Percentiles rank a stretch among this genome's conserved stretches.
These are phyloP conservation scores for Euphorbia tirucalli DNA, from an alignment of 345 rosid genomes.

Conservation along the genomic window DNA sequence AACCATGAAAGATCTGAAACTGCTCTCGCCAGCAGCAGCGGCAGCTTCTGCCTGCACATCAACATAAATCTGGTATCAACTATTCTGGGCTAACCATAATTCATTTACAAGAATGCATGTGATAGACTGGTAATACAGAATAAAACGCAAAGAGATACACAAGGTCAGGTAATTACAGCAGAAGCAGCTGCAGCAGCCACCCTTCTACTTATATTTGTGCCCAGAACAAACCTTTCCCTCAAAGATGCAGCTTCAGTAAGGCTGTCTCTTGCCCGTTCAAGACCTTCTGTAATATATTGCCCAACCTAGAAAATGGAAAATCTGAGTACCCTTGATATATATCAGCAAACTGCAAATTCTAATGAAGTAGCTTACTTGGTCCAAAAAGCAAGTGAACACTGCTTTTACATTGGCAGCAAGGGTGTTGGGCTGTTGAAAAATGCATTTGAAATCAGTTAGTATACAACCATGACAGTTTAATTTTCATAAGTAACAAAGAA, in stretches of 20 bases:
- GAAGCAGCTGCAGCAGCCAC: slow-evolving; percentile 98
- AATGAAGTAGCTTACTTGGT: slow-evolving; percentile 62
- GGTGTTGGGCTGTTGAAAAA: slow-evolving; percentile 61
- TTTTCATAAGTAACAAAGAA: neutral
- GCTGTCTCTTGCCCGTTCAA: slow-evolving; percentile 93
- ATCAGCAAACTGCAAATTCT: neutral
- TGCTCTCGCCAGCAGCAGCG: slow-evolving; percentile 95
- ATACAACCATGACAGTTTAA: neutral
- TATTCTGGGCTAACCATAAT: neutral
- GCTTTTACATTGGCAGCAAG: slow-evolving; percentile 83
- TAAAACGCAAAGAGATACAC: slow-evolving; percentile 3
- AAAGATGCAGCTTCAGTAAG: slow-evolving; percentile 87
- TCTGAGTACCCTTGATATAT: slow-evolving; percentile 20
- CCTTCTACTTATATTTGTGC: slow-evolving; percentile 81
- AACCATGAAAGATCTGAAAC: slow-evolving; percentile 99
- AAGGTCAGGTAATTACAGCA: slow-evolving; percentile 24
- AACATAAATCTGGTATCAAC: slow-evolving; percentile 24
- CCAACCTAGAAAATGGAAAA: slow-evolving; percentile 55
- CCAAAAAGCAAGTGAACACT: slow-evolving; percentile 84
- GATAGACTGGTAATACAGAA: neutral
- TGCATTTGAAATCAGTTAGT: slow-evolving; percentile 21
- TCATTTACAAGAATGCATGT: neutral
- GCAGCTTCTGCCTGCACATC: slow-evolving; percentile 94
- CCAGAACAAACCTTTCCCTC: slow-evolving; percentile 94
- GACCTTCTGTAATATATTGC: slow-evolving; percentile 87